Percentiles rank a stretch among this genome's conserved stretches.
These are phyloP conservation scores for Xylaria arbuscula DNA, from an alignment of 2,329 filamentous ascomycete species.

Conservation along the genomic window DNA sequence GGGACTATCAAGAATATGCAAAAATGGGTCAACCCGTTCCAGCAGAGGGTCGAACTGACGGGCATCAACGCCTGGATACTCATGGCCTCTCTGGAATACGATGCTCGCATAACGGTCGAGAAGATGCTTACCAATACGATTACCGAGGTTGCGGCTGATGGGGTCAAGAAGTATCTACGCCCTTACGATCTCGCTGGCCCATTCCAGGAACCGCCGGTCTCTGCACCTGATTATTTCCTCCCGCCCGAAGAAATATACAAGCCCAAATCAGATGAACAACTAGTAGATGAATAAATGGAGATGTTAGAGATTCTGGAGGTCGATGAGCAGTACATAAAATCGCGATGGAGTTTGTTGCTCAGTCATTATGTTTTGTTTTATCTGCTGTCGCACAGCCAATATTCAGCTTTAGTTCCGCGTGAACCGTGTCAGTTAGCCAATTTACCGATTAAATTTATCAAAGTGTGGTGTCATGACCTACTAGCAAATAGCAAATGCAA, in stretches of 20 bases:
- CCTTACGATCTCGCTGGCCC: constrained; percentile 41
- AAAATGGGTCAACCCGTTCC: constrained; percentile 45
- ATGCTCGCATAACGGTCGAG: constrained; percentile 47
- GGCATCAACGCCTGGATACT: constrained; percentile 47
- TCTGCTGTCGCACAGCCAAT: neutral
- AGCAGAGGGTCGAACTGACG: constrained; percentile 45
- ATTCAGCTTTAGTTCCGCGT: neutral
- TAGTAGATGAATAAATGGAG: neutral
- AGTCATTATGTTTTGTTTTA: neutral
- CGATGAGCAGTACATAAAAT: neutral
- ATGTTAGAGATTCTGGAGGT: neutral
- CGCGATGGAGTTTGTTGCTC: neutral
- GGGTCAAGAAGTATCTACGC: constrained; percentile 29
- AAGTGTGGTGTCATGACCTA: neutral
- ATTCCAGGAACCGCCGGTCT: constrained; percentile 16
- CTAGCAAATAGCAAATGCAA: neutral
- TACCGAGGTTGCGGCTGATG: constrained; percentile 39
- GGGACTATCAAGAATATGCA: constrained; percentile 34
- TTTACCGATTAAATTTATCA: neutral
- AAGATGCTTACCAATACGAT: constrained; percentile 29
- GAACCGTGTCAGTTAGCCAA: neutral
- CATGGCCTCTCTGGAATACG: constrained; percentile 44
- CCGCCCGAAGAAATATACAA: neutral
- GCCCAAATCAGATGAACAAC: neutral
- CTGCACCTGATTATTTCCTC: constrained; percentile 30